Evolutionary conservation across 306 rosid species (phyloP).

Genomic region (Lathyrus aphaca): DNA sequence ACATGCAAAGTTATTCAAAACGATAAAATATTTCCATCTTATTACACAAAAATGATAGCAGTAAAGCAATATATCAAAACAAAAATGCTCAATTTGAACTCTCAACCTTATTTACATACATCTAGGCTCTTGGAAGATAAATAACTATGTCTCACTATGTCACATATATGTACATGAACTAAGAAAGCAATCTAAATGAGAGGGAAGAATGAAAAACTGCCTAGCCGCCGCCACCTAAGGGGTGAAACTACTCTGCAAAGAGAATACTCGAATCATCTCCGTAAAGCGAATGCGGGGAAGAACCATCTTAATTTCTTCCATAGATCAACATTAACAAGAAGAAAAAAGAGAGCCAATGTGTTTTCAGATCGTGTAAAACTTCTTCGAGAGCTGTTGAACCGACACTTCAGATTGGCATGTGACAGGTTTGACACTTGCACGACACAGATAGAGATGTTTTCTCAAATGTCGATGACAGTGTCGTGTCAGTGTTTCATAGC

Average conservation of each 20-base stretch:
- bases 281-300: constrained; percentile 28
- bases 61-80: neutral
- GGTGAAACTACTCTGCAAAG: constrained; percentile 30
- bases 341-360: constrained; percentile 6
- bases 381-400: constrained; percentile 22
- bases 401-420: neutral
- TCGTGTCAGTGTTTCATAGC: neutral
- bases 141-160: constrained; percentile 27
- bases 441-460: neutral
- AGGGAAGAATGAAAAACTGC: constrained; percentile 30
- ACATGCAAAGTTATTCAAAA: neutral
- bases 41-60: neutral
- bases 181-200: constrained; percentile 35
- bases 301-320: constrained; percentile 31
- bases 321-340: neutral
- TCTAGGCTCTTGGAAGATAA: constrained; percentile 25
- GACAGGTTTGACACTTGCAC: neutral
- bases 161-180: constrained; percentile 44
- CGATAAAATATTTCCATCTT: constrained; percentile 6
- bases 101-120: constrained; percentile 44
- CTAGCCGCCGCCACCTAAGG: constrained; percentile 35
- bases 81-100: constrained; percentile 38
- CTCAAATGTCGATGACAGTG: neutral
- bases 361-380: constrained; percentile 16
- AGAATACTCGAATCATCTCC: neutral